Percentiles rank a stretch among this genome's conserved stretches.
Conservation (phyloP, 352 stramenopile genomes). For the Blastocystis sp. region DNA sequence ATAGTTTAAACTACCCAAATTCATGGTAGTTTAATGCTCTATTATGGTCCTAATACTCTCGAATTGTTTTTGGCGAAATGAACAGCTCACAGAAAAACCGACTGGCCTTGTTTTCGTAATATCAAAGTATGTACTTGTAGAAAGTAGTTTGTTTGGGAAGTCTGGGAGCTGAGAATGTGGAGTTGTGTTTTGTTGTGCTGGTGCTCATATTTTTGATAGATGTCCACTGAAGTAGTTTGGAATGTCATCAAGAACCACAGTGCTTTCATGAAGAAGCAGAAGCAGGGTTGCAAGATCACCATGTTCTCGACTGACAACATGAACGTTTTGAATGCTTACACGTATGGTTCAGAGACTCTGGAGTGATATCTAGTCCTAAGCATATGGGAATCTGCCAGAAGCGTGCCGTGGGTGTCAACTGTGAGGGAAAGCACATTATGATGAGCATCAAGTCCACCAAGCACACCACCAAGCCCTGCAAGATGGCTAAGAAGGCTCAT, state of each 20-base stretch:
- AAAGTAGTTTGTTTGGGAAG: too few relatives aligned
- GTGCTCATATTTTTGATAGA: neutral
- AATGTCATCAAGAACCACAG: conserved; percentile 56
- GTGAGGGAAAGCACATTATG: conserved; percentile 29
- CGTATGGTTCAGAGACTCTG: neutral
- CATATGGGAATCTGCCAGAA: conserved; percentile 53
- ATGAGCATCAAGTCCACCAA: conserved; percentile 33
- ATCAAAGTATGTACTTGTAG: neutral
- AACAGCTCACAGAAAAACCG: neutral
- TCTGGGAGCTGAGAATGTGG: too few relatives aligned
- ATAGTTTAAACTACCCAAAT: neutral
- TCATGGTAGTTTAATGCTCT: neutral
- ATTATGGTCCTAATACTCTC: neutral
- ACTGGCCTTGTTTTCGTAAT: neutral
- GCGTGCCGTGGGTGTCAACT: conserved; percentile 1
- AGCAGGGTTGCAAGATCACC: conserved; percentile 50
- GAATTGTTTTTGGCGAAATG: neutral
- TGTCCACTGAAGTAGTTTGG: conserved; percentile 60
- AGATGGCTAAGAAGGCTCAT: conserved; percentile 4
- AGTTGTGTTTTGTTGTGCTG: neutral
- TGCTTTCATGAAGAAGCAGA: conserved; percentile 51
- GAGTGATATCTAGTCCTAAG: conserved; percentile 7
- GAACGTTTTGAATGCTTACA: conserved; percentile 23
- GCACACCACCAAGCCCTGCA: conserved; percentile 46
- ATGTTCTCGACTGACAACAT: conserved; percentile 42